phyloP scores from a whole-genome alignment of 371 early-diverging fungal genomes.

The Zychaea mexicana region DNA sequence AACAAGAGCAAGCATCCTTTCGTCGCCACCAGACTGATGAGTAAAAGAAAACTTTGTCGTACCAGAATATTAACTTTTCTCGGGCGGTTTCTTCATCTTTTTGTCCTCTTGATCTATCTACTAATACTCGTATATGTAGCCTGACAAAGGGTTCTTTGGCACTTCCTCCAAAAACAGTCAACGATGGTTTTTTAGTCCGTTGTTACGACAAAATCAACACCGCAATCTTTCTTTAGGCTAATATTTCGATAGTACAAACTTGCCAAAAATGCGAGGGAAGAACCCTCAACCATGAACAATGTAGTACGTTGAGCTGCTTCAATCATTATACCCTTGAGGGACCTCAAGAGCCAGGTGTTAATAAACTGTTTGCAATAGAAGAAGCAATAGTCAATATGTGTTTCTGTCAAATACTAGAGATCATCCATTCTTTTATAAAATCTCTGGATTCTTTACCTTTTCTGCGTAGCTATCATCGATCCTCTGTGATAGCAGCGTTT shows the following conservation, averaged over 20 bases:
- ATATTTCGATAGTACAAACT: background rate
- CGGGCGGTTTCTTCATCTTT: too few relatives aligned
- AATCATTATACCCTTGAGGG: background rate
- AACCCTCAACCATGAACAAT: background rate
- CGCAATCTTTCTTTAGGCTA: too few relatives aligned
- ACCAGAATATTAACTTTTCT: too few relatives aligned
- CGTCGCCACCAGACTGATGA: too few relatives aligned
- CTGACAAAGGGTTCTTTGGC: too few relatives aligned
- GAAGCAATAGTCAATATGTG: background rate
- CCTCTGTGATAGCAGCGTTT: conserved; percentile 20
- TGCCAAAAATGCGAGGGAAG: background rate
- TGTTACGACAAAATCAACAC: too few relatives aligned
- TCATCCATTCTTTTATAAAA: background rate
- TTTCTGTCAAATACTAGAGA: background rate
- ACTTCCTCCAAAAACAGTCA: too few relatives aligned
- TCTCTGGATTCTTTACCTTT: conserved; percentile 18
- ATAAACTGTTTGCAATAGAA: conserved; percentile 17
- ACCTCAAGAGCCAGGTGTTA: conserved; percentile 8
- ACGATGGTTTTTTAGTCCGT: too few relatives aligned
- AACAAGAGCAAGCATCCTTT: too few relatives aligned
- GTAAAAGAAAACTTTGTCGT: too few relatives aligned
- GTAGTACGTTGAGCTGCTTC: background rate
- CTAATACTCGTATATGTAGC: too few relatives aligned
- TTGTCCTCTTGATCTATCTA: too few relatives aligned
- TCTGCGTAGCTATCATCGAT: conserved; percentile 46